Percentiles rank a stretch among this genome's conserved stretches.
Conservation (phyloP, 192 early-diverging fungal species). For the Radiomyces spectabilis region DNA sequence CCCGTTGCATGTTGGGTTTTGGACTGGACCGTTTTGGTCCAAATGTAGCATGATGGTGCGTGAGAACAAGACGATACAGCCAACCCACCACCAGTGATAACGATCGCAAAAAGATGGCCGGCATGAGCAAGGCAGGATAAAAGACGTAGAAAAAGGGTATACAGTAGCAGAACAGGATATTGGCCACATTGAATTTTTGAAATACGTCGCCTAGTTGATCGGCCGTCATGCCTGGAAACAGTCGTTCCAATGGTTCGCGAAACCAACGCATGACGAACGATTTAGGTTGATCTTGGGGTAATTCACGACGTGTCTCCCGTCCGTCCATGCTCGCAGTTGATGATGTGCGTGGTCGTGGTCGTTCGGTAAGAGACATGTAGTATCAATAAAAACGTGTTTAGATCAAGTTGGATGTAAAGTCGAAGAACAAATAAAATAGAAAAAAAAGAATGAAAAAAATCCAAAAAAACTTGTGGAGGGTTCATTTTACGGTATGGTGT, state of each 20-base stretch:
- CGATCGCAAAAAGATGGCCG: conserved; percentile 26
- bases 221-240: conserved; percentile 1
- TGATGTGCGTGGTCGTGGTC: too few species aligned
- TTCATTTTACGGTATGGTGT: too few species aligned
- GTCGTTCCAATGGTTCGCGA: background rate
- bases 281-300: too few species aligned
- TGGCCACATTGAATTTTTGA: conserved; percentile 28
- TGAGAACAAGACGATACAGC: conserved; percentile 1
- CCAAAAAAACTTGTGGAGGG: too few species aligned
- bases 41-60: conserved; percentile 11
- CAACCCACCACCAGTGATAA: conserved; percentile 23
- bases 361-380: too few species aligned
- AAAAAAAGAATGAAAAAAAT: background rate
- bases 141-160: conserved; percentile 33
- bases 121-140: conserved; percentile 26
- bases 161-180: conserved; percentile 29
- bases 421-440: background rate
- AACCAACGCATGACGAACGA: too few species aligned
- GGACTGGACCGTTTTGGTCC: conserved; percentile 2
- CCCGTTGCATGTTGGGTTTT: too few species aligned
- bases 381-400: too few species aligned
- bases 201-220: background rate
- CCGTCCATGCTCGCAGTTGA: too few species aligned
- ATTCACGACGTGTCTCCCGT: too few species aligned
- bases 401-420: too few species aligned